Conservation (phyloP, 768 basidiomycete genomes). For the Leccinum longicurvipes region DNA sequence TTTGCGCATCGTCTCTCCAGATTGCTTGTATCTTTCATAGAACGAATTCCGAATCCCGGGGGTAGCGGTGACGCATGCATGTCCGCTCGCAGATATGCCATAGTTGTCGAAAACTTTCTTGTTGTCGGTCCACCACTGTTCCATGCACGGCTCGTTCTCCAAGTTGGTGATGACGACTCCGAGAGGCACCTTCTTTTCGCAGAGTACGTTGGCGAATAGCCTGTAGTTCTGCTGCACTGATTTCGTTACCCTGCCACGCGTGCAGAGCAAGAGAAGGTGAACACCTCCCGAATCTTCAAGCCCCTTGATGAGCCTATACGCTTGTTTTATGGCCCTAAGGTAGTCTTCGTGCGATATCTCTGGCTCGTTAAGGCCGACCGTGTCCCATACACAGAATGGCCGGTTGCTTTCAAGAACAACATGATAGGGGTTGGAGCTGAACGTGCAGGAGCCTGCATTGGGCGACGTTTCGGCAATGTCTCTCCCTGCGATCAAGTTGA, state of each 20-base stretch:
- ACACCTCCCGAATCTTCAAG: conserved; percentile 35
- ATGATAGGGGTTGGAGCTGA: conserved; percentile 24
- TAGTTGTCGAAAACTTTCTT: conserved; percentile 27
- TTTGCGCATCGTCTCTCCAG: conserved; percentile 20
- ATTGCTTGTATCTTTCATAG: conserved; percentile 30
- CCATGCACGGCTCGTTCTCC: conserved; percentile 34
- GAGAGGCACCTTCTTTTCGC: conserved; percentile 36
- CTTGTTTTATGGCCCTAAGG: conserved; percentile 26
- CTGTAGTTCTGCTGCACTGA: conserved; percentile 37
- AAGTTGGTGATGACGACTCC: conserved; percentile 39
- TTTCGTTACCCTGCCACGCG: conserved; percentile 38
- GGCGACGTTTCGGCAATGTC: conserved; percentile 30
- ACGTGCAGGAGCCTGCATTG: conserved; percentile 35
- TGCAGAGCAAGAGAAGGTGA: conserved; percentile 38
- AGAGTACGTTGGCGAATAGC: conserved; percentile 39
- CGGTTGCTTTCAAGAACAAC: conserved; percentile 13
- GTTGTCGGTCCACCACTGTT: conserved; percentile 39
- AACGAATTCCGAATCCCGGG: conserved; percentile 23
- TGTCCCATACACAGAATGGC: conserved; percentile 31
- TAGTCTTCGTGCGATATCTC: conserved; percentile 15
- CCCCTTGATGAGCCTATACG: conserved; percentile 31
- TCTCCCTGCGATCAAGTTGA: conserved; percentile 37
- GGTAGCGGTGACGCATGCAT: conserved; percentile 41
- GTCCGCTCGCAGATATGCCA: conserved; percentile 29
- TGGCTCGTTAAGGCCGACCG: conserved; percentile 31